Base-by-base conservation (phyloP, 176 grass and related monocot species). In the Triticum monococcum region DNA sequence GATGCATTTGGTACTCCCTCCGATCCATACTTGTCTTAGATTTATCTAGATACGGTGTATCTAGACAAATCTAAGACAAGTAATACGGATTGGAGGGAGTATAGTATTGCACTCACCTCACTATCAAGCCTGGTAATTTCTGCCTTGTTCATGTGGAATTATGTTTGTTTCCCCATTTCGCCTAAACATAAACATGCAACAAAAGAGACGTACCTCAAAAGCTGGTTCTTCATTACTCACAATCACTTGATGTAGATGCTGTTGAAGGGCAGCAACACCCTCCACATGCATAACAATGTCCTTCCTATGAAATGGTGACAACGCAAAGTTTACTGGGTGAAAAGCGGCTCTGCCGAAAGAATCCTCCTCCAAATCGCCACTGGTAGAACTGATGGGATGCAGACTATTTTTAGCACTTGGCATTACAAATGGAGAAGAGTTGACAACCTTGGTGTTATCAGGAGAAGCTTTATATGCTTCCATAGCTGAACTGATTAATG, bases 371-470 rank as follows among this genome's bases (percentile, higher is more conserved):
- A 79, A 81, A 65, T 36, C 66, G 8, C 46, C 56, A 84, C 75
- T 50, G 65, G 57, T 61, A 78, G 86, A 84, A 67, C 32, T 68
- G 18, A 90, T 48, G 7, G 77, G 28, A 30, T 61, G 74, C 82
- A 93, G 33, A 68, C 82, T 85, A 81, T 87, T 86, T 70, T 57
- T 79, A 81, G 86, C 67, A 72, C 71, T 95, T 80, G 93, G 80
- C 83, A 90, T 94, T 32, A 92, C 77, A 88, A 95, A 98, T 67
- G 93, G 96, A 75, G 81, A 84, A 23, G 96, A 95, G 77, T 98
- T 94, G 7, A 98, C 68, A 72, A 92, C 75, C 88, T 75, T 91
- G 10, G 96, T 92, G 79, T 82, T 87, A 65, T 85, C 87, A 77
- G 90, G 88, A 84, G 91, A 90, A 82, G 91, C 90, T 87, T 92